Evolutionary conservation across 2,329 filamentous ascomycete genomes (phyloP), one percentile per base, ranked within the genome.

Genomic region (Ophiosphaerella narmari): DNA sequence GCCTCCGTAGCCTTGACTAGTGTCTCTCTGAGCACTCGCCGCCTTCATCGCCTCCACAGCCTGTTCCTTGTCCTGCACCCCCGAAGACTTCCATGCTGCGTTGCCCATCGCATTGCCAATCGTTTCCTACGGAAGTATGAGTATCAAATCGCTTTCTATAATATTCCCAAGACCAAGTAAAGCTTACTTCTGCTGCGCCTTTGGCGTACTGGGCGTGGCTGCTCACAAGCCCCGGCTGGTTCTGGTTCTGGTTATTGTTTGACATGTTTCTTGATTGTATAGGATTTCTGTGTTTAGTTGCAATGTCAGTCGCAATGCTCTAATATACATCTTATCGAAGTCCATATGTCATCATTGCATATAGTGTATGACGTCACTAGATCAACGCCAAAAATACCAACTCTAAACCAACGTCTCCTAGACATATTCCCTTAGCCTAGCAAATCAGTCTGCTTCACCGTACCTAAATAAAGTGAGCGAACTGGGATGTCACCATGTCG

Each of bases 151-250:
- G 4, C 24, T 33, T 9, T 8, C 11, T 3, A 29, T 11, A 3
- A 29, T 29, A 29, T 29, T 11, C 5, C 26, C 7, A 11, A 3
- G 2, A 29, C 2, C 7, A 8, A 29, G 2, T 38, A 7, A 24
- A 23, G 65, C 72, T 48, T 72, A 86, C 87, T 75, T 87, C 84
- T 47, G 83, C 81, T 6, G 83, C 83, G 44, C 86, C 87, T 65
- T 89, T 89, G 63, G 84, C 79, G 63, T 88, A 90, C 65, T 88
- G 83, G 29, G 79, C 85, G 67, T 89, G 87, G 36, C 82, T 80
- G 50, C 80, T 77, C 37, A 89, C 65, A 56, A 90, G 84, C 38
- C 85, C 80, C 16, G 86, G 82, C 52, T 83, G 75, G 52, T 65
- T 63, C 48, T 62, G 57, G 50, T 65, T 63, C 48, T 62, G 57